phyloP scores from a whole-genome alignment of 768 basidiomycete species.

The Roridomyces roridus region DNA sequence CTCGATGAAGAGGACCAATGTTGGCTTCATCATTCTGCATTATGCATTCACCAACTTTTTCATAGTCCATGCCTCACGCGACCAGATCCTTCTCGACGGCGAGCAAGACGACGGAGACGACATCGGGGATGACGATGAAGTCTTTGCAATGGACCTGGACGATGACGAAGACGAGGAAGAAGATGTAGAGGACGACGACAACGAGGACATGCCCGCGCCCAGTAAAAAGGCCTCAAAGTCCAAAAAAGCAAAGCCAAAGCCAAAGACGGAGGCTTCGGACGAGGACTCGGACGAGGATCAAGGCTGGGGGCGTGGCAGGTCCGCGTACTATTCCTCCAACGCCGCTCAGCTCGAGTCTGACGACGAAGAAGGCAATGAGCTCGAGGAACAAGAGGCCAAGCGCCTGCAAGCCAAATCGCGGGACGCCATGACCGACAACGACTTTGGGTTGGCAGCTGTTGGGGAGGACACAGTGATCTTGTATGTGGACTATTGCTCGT shows the following conservation, averaged over 20 bases:
- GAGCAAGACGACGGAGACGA: conserved; percentile 47
- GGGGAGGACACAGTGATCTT: conserved; percentile 36
- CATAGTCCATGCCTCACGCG: conserved; percentile 74
- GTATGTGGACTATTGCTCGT: conserved; percentile 7
- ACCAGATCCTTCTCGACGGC: conserved; percentile 81
- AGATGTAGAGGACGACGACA: conserved; percentile 28
- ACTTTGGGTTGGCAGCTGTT: conserved; percentile 82
- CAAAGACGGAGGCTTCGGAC: conserved; percentile 27
- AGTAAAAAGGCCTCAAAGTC: conserved; percentile 20
- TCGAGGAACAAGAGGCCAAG: conserved; percentile 88
- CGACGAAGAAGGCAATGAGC: conserved; percentile 86
- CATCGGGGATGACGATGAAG: conserved; percentile 44
- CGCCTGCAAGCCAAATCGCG: conserved; percentile 79
- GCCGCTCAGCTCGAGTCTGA: conserved; percentile 81
- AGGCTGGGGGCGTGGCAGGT: conserved; percentile 82
- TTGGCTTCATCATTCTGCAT: conserved; percentile 38
- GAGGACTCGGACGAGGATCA: conserved; percentile 58
- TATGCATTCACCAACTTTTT: conserved; percentile 10
- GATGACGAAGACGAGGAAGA: conserved; percentile 31
- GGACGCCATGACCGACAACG: conserved; percentile 74
- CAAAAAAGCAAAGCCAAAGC: conserved; percentile 29
- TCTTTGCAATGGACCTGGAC: conserved; percentile 36
- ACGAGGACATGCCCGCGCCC: conserved; percentile 9
- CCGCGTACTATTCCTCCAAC: conserved; percentile 88
- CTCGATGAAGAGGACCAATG: conserved; percentile 83